Percentiles rank a stretch among this genome's conserved stretches.
phyloP scores from a whole-genome alignment of 352 stramenopile genomes.

The Pythium oligandrum region DNA sequence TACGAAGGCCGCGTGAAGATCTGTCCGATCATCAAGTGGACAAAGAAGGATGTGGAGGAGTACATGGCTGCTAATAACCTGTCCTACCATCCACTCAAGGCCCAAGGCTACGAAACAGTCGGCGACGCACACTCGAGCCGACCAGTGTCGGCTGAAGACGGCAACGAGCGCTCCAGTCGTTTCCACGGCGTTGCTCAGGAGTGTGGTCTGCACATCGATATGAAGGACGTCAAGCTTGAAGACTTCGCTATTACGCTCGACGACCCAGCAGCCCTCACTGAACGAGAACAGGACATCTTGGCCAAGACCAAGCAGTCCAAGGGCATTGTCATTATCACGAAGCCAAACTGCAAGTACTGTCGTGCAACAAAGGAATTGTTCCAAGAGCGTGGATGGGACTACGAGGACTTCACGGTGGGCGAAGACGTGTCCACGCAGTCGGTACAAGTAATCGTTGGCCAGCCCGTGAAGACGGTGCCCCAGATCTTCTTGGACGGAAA shows the following conservation, averaged over 20 bases:
- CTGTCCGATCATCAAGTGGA: constrained; percentile 82
- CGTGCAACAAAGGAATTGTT: constrained; percentile 58
- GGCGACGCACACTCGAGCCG: constrained; percentile 82
- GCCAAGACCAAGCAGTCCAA: constrained; percentile 37
- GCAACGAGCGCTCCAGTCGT: constrained; percentile 68
- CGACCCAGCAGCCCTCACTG: constrained; percentile 41
- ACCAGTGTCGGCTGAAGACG: constrained; percentile 59
- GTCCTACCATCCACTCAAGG: constrained; percentile 83
- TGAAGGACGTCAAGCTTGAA: constrained; percentile 52
- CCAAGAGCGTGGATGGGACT: constrained; percentile 46
- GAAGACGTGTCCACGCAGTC: constrained; percentile 46
- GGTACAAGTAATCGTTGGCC: constrained; percentile 51
- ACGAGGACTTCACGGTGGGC: constrained; percentile 61
- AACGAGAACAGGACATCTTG: constrained; percentile 36
- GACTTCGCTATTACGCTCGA: constrained; percentile 34
- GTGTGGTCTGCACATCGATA: constrained; percentile 80
- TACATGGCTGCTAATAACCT: constrained; percentile 70
- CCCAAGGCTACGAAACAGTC: constrained; percentile 74
- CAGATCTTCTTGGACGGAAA: constrained; percentile 76
- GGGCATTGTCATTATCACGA: constrained; percentile 67
- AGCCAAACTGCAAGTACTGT: constrained; percentile 77
- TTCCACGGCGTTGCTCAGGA: constrained; percentile 81
- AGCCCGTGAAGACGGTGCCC: constrained; percentile 63
- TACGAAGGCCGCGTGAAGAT: constrained; percentile 83
- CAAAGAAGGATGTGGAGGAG: constrained; percentile 62